Conservation (phyloP, 306 rosid species). For the Inga leiocalycina region DNA sequence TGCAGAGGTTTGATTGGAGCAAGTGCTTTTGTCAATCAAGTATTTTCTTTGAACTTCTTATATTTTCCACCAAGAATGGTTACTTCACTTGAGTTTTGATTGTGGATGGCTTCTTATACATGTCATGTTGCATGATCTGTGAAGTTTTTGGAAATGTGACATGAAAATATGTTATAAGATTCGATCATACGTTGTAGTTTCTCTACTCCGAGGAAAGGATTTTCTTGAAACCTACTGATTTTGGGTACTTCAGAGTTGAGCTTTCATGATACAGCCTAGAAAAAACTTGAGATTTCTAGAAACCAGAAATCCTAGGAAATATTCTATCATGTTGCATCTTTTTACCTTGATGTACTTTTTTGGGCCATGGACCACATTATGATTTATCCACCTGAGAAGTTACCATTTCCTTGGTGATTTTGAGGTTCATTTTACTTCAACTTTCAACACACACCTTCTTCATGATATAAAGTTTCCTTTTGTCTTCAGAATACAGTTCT, state of each 20-base stretch:
- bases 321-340: not conserved
- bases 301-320: not conserved
- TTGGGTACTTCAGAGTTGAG: constrained; percentile 2
- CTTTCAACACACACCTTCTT: not conserved
- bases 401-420: constrained; percentile 3
- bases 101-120: not conserved
- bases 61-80: not conserved
- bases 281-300: not conserved
- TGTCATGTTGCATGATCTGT: not conserved
- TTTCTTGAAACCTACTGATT: not conserved
- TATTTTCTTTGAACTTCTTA: constrained; percentile 4
- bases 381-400: not conserved
- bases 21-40: constrained; percentile 4
- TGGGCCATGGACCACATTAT: not conserved
- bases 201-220: not conserved
- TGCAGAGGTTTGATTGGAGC: constrained; percentile 21
- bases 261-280: not conserved
- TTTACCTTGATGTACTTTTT: constrained; percentile 1
- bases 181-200: not conserved
- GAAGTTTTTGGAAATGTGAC: not conserved
- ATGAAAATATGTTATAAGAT: not conserved
- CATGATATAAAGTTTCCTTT: not conserved
- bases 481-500: not conserved
- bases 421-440: not conserved
- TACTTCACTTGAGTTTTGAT: not conserved